A percentile compares a stretch with the other conserved stretches of the same genome.
phyloP scores from a whole-genome alignment of 169 alveolate genomes.

The Plasmodium yoelii region DNA sequence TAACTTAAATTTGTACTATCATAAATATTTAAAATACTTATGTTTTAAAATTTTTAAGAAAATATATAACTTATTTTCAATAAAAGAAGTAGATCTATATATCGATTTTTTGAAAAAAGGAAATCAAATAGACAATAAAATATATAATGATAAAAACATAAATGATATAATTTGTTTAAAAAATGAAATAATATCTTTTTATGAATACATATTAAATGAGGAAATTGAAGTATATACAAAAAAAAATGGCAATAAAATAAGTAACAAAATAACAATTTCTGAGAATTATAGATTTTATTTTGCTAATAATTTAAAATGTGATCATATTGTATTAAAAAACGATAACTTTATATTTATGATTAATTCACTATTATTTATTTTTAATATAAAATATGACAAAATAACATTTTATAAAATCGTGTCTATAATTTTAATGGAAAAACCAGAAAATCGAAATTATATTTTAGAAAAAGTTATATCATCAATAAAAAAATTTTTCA shows the following conservation, averaged over 20 bases:
- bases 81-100: slow-evolving; percentile 41
- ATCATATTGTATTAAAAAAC: slow-evolving; percentile 29
- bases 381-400: slow-evolving; percentile 40
- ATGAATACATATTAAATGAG: slow-evolving; percentile 17
- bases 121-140: slow-evolving; percentile 10
- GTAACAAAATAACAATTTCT: slow-evolving; percentile 3
- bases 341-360: slow-evolving; percentile 39
- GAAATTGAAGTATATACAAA: slow-evolving; percentile 46
- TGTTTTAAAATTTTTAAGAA: slow-evolving; percentile 49
- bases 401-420: slow-evolving; percentile 41
- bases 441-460: slow-evolving; percentile 42
- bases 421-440: slow-evolving; percentile 35
- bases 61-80: slow-evolving; percentile 27
- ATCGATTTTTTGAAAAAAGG: slow-evolving; percentile 11
- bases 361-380: slow-evolving; percentile 36
- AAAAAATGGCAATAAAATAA: slow-evolving; percentile 7
- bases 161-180: slow-evolving; percentile 15
- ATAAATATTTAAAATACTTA: slow-evolving; percentile 44
- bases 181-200: slow-evolving; percentile 21
- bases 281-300: slow-evolving; percentile 50
- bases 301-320: slow-evolving; percentile 44
- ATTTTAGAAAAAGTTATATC: slow-evolving; percentile 46
- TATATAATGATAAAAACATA: slow-evolving; percentile 45
- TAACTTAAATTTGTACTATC: slow-evolving; percentile 11
- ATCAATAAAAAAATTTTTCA: slow-evolving; percentile 35